Conservation (phyloP, 179 eudicot species). For the Amaranthus tricolor region DNA sequence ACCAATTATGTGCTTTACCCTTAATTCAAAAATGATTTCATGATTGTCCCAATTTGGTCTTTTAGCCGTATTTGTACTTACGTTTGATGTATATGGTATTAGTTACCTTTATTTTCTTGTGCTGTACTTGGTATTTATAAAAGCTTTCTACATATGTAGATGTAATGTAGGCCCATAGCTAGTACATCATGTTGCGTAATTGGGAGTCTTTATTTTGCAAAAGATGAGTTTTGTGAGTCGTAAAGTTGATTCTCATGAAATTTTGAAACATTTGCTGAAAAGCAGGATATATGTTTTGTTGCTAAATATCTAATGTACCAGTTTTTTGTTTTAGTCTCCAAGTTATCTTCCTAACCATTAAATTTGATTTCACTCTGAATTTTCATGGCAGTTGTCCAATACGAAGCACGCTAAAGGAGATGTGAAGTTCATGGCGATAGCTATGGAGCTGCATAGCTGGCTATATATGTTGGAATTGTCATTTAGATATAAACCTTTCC, state of each 20-base stretch:
- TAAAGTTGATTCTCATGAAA: neutral
- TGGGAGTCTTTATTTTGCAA: neutral
- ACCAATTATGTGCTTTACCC: too few relatives aligned
- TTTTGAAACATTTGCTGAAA: too few relatives aligned
- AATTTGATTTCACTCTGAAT: too few relatives aligned
- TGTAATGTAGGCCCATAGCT: neutral
- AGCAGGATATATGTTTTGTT: too few relatives aligned
- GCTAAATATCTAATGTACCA: too few relatives aligned
- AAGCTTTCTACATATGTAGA: neutral
- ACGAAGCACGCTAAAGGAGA: constrained; percentile 61
- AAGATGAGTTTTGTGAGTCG: neutral
- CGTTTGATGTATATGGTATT: neutral
- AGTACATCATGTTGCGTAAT: neutral
- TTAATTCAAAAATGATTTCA: neutral
- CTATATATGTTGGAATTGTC: too few relatives aligned
- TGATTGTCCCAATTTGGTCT: neutral
- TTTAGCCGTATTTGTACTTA: neutral
- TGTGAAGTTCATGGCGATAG: neutral
- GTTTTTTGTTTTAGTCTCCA: too few relatives aligned
- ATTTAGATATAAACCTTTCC: too few relatives aligned
- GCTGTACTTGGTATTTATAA: neutral
- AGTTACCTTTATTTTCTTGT: neutral
- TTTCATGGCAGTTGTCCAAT: constrained; percentile 62
- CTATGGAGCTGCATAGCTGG: too few relatives aligned
- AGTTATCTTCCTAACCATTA: too few relatives aligned